phyloP scores from a whole-genome alignment of 805 yeast species.

The Clavispora phyllophila region DNA sequence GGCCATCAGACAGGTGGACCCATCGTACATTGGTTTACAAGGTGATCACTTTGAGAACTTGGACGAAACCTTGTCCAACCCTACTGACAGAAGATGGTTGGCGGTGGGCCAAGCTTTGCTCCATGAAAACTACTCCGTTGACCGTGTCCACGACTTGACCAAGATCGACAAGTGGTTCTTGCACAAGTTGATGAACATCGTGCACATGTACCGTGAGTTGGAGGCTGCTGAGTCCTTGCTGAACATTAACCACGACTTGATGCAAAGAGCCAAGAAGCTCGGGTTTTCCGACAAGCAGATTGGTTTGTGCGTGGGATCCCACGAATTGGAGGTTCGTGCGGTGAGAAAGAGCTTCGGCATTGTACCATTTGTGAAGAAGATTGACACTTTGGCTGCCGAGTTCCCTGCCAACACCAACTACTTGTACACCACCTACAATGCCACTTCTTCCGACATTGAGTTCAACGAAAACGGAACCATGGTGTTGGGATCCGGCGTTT shows the following conservation, averaged over 20 bases:
- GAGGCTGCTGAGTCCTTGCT: slow-evolving; percentile 54
- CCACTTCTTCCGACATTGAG: slow-evolving; percentile 78
- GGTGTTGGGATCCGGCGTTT: slow-evolving; percentile 97
- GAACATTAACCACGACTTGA: slow-evolving; percentile 60
- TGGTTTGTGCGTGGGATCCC: slow-evolving; percentile 81
- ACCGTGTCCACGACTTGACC: slow-evolving; percentile 85
- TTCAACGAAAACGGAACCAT: slow-evolving; percentile 91
- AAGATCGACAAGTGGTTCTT: slow-evolving; percentile 96
- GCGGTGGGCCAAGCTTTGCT: slow-evolving; percentile 97
- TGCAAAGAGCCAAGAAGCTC: slow-evolving; percentile 79
- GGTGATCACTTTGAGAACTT: slow-evolving; percentile 74
- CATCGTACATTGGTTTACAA: slow-evolving; percentile 86
- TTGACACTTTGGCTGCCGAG: slow-evolving; percentile 98
- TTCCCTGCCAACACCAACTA: slow-evolving; percentile 96
- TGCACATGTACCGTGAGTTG: slow-evolving; percentile 77
- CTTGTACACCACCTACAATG: slow-evolving; percentile 91
- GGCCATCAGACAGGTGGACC: slow-evolving; percentile 95
- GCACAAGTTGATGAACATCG: slow-evolving; percentile 88
- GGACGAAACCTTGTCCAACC: slow-evolving; percentile 73
- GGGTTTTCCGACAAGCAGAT: slow-evolving; percentile 97
- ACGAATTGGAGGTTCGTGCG: slow-evolving; percentile 89
- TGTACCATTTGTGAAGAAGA: slow-evolving; percentile 90
- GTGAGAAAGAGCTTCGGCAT: slow-evolving; percentile 82
- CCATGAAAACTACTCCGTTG: slow-evolving; percentile 86
- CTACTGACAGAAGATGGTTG: slow-evolving; percentile 95